Conservation (phyloP, 805 yeast species). For the Komagataella pseudopastoris region DNA sequence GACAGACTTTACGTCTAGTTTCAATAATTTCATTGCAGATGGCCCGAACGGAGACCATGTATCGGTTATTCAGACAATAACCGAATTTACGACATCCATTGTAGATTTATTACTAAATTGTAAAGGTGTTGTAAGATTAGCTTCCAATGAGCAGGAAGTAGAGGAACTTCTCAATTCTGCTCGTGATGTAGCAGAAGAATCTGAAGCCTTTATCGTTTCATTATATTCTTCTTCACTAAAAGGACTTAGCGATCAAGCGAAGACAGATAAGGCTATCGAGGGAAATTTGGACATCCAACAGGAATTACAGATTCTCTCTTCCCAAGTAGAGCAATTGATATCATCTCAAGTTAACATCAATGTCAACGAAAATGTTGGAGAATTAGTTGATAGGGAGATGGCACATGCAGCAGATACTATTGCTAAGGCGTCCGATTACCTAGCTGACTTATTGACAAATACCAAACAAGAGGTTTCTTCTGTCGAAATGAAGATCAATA, state of each 20-base stretch:
- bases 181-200: constrained; percentile 41
- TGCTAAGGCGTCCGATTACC: constrained; percentile 46
- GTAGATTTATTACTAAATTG: constrained; percentile 51
- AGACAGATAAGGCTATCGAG: constrained; percentile 64
- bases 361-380: constrained; percentile 42
- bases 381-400: constrained; percentile 64
- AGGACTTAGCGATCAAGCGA: constrained; percentile 44
- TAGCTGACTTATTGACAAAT: constrained; percentile 34
- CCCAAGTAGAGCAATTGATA: constrained; percentile 38
- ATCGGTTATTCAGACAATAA: constrained; percentile 45
- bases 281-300: constrained; percentile 68
- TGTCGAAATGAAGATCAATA: constrained; percentile 56
- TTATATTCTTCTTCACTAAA: constrained; percentile 38
- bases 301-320: constrained; percentile 42
- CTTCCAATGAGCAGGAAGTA: constrained; percentile 35
- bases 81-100: constrained; percentile 47
- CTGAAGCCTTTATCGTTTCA: constrained; percentile 48
- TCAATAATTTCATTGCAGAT: constrained; percentile 65
- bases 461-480: constrained; percentile 39
- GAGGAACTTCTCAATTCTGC: constrained; percentile 35
- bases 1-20: constrained; percentile 68
- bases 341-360: constrained; percentile 12
- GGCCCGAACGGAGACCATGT: constrained; percentile 58
- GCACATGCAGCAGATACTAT: constrained; percentile 59
- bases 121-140: constrained; percentile 52